phyloP scores from a whole-genome alignment of 345 rosid species.

The Dipteronia dyeriana region DNA sequence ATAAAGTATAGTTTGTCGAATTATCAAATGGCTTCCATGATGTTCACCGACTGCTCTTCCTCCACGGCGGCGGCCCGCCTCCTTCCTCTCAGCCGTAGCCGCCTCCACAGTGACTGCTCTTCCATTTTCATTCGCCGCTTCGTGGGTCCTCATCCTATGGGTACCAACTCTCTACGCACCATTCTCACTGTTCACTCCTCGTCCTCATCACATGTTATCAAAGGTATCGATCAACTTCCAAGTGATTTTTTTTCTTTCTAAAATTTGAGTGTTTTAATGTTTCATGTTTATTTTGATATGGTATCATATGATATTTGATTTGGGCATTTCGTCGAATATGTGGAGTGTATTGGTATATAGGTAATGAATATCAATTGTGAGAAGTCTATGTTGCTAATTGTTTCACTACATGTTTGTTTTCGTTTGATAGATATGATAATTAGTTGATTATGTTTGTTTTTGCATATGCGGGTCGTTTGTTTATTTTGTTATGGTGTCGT shows the following conservation, averaged over 20 bases:
- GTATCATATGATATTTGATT: not conserved
- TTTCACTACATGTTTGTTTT: not conserved
- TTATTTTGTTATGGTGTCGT: not conserved
- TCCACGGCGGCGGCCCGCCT: slow-evolving; percentile 42
- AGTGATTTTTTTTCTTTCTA: not conserved
- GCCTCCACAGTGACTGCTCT: not conserved
- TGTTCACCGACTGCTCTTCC: slow-evolving; percentile 48
- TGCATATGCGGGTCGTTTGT: too few relatives aligned
- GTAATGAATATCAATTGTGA: not conserved
- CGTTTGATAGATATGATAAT: not conserved
- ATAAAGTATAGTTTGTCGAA: not conserved
- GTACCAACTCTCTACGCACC: slow-evolving; percentile 13
- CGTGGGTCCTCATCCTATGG: slow-evolving; percentile 31
- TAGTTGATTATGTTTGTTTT: not conserved
- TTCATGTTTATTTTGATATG: too few relatives aligned
- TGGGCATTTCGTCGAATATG: slow-evolving; percentile 22
- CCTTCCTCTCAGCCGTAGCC: slow-evolving; percentile 34
- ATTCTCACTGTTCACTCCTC: slow-evolving; percentile 29
- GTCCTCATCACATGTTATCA: slow-evolving; percentile 25
- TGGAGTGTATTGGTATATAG: not conserved
- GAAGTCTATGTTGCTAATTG: not conserved
- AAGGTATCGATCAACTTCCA: slow-evolving; percentile 24
- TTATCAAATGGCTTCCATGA: slow-evolving; percentile 40
- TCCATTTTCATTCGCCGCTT: slow-evolving; percentile 28
- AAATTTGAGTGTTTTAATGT: not conserved